These are phyloP conservation scores for Phenoliferia sp. DNA, from an alignment of 1,284 basidiomycete genomes.

Conservation along the genomic window DNA sequence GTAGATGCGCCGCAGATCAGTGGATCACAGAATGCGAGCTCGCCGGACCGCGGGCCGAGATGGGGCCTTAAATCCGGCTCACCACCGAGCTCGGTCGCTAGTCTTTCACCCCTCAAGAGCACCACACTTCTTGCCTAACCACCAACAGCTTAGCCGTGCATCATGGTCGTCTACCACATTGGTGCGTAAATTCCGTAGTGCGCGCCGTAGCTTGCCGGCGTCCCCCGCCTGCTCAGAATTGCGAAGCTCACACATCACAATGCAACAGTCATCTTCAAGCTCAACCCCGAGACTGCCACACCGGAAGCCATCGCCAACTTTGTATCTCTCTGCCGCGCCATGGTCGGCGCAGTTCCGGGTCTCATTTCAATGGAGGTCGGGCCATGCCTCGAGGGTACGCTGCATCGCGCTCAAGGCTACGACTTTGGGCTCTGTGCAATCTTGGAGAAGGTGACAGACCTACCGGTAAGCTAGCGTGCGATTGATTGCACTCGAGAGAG, in stretches of 20 bases:
- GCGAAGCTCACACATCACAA: neutral
- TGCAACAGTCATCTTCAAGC: neutral
- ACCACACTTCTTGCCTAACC: neutral
- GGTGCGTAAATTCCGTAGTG: no score
- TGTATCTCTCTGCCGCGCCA: neutral
- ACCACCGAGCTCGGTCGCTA: neutral
- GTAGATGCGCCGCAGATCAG: no score
- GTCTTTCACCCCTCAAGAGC: neutral
- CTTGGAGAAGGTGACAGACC: neutral
- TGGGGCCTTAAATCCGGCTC: neutral
- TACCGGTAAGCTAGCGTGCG: neutral
- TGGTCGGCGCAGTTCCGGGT: neutral
- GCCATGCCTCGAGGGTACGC: neutral
- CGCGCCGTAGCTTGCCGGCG: no score
- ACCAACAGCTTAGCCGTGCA: no score
- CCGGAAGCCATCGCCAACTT: neutral
- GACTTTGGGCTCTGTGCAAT: neutral
- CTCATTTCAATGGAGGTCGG: neutral
- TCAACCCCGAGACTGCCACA: neutral
- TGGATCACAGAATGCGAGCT: no score
- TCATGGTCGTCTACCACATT: neutral
- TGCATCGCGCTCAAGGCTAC: neutral
- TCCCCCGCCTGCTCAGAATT: no score
- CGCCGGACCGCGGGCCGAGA: no score
- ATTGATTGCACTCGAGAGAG: neutral